Conservation (phyloP, 176 grass and related monocot species). For the Metroxylon sagu region DNA sequence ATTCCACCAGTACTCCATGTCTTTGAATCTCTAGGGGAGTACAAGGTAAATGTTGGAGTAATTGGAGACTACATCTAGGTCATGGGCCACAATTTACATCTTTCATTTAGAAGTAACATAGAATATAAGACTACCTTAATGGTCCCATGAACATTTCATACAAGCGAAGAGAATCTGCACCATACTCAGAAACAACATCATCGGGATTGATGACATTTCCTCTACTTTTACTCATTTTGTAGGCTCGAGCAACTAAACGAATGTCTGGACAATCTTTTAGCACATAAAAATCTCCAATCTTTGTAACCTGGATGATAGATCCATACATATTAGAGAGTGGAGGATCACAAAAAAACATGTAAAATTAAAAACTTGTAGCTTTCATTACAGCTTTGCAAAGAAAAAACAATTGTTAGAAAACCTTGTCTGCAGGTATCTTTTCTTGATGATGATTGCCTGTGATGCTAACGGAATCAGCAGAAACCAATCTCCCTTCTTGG, state of each 20-base stretch:
- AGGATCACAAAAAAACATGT: slow-evolving; percentile 1
- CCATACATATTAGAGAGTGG: background rate
- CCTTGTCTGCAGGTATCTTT: slow-evolving; percentile 74
- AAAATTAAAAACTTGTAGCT: background rate
- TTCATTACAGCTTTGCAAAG: background rate
- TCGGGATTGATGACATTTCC: slow-evolving; percentile 98
- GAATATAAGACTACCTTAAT: slow-evolving; percentile 32
- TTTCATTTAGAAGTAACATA: background rate
- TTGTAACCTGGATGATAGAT: slow-evolving; percentile 50
- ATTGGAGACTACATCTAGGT: no score
- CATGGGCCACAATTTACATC: background rate
- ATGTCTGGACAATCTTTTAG: slow-evolving; percentile 70
- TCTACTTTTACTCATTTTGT: slow-evolving; percentile 99
- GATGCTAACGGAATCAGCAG: slow-evolving; percentile 49
- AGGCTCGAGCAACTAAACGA: slow-evolving; percentile 60
- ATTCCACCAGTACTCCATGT: slow-evolving; percentile 95
- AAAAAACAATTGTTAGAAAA: slow-evolving; percentile 18
- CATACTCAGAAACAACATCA: slow-evolving; percentile 95
- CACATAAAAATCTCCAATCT: slow-evolving; percentile 82
- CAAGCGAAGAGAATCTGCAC: slow-evolving; percentile 90
- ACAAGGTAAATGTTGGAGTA: background rate
- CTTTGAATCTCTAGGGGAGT: slow-evolving; percentile 62
- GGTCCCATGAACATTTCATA: slow-evolving; percentile 99
- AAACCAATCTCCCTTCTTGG: slow-evolving; percentile 61
- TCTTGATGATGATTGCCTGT: slow-evolving; percentile 62